Conservation (phyloP, 2,329 filamentous ascomycete species). For the Penicillium sp. region DNA sequence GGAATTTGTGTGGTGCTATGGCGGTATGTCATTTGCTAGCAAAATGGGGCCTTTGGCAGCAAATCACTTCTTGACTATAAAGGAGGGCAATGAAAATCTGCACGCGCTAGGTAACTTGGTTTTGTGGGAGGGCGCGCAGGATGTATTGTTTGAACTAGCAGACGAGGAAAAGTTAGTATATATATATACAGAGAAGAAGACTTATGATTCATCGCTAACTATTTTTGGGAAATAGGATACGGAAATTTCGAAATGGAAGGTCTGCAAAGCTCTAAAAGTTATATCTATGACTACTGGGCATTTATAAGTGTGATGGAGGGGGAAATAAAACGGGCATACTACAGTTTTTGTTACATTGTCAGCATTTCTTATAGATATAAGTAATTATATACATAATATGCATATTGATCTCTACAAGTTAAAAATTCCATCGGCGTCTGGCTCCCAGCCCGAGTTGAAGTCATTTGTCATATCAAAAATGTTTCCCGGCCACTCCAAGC, state of each 20-base stretch:
- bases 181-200: too few species aligned
- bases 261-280: conserved; percentile 2
- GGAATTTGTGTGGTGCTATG: conserved; percentile 23
- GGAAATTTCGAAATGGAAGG: not conserved
- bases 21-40: conserved; percentile 21
- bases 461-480: conserved; percentile 12
- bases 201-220: too few species aligned
- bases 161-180: conserved; percentile 17
- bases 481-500: conserved; percentile 17
- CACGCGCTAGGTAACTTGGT: conserved; percentile 19
- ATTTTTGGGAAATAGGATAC: not conserved
- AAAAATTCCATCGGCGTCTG: not conserved
- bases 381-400: too few species aligned
- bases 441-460: not conserved
- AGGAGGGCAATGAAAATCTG: conserved; percentile 20
- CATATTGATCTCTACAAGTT: not conserved
- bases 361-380: too few species aligned
- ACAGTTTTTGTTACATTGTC: too few species aligned
- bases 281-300: not conserved
- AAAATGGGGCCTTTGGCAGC: conserved; percentile 23
- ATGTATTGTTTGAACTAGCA: conserved; percentile 21
- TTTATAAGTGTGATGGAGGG: too few species aligned
- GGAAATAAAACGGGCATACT: too few species aligned
- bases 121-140: conserved; percentile 22
- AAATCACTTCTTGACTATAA: conserved; percentile 24